Evolutionary conservation across 768 basidiomycete species (phyloP).

Genomic region (Termitomyces sp.): DNA sequence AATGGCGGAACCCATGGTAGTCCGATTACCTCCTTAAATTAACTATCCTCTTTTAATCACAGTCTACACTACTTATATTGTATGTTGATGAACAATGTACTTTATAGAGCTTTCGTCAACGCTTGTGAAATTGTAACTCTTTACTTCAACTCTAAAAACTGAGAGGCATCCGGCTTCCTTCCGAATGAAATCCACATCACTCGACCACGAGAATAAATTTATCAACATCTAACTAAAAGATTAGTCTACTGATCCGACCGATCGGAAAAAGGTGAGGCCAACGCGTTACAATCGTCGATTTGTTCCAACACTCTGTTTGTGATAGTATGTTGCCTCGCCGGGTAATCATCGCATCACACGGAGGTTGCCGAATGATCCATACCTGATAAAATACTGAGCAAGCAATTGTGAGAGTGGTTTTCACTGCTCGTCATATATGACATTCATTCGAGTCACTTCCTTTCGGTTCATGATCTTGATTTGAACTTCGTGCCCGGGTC

Average conservation of each 20-base stretch:
- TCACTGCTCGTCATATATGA: background rate
- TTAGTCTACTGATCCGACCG: no score
- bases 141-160: no score
- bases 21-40: constrained; percentile 8
- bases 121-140: no score
- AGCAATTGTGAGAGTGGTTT: no score
- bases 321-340: no score
- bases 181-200: no score
- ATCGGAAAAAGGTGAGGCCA: no score
- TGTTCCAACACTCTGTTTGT: no score
- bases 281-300: no score
- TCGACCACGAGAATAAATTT: no score
- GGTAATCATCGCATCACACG: background rate
- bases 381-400: background rate
- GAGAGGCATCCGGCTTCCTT: background rate
- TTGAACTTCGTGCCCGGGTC: background rate
- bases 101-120: background rate
- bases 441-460: background rate
- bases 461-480: background rate
- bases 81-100: background rate
- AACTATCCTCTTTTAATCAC: background rate
- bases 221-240: no score
- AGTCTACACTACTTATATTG: background rate
- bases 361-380: background rate
- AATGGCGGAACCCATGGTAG: constrained; percentile 26